Evolutionary conservation across 2,329 filamentous ascomycete species (phyloP), one percentile per base, ranked within the genome.

Genomic region (Nakataea oryzae): DNA sequence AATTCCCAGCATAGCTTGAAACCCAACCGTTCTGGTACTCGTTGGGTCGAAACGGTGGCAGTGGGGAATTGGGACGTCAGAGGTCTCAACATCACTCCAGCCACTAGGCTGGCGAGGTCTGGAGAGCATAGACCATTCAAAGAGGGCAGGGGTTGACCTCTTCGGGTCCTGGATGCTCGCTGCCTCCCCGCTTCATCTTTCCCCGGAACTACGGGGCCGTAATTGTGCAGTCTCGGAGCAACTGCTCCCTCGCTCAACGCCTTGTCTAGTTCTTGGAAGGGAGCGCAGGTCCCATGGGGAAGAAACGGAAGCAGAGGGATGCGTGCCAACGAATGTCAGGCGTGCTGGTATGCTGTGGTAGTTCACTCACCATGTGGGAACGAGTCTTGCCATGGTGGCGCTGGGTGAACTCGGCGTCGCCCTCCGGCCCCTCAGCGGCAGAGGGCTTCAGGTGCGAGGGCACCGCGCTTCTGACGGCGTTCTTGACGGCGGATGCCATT

Each of bases 301-400:
- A 24, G 21, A 3, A n/a, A n/a, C n/a, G 41, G 8, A 50, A 50
- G 41, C 21, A n/a, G 24, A 50, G 41, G 41, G 24, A 9, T 9
- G 41, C 11, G 21, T 50, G 21, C 7, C 41, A 50, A n/a, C 24
- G 21, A 24, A 50, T 50, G 21, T n/a, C 21, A n/a, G 21, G 13
- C 21, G 41, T n/a, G 41, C 21, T 24, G 41, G 21, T n/a, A n/a
- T 50, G 41, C 41, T 8, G 28, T 26, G 34, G 7, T 30, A 27
- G 17, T 54, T 28, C 63, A 86, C 89, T 85, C 78, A 89, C 89
- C 86, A 93, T 90, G 77, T 93, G 89, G 65, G 88, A 91, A 75
- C 89, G 88, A 69, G 88, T 89, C 84, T 93, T 93, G 78, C 89
- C 89, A 76, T 93, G 89, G 74, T 91, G 90, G 74, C 87, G 86